These are phyloP conservation scores for Umbelopsis ramanniana DNA, from an alignment of 192 early-diverging fungal genomes.

Conservation along the genomic window DNA sequence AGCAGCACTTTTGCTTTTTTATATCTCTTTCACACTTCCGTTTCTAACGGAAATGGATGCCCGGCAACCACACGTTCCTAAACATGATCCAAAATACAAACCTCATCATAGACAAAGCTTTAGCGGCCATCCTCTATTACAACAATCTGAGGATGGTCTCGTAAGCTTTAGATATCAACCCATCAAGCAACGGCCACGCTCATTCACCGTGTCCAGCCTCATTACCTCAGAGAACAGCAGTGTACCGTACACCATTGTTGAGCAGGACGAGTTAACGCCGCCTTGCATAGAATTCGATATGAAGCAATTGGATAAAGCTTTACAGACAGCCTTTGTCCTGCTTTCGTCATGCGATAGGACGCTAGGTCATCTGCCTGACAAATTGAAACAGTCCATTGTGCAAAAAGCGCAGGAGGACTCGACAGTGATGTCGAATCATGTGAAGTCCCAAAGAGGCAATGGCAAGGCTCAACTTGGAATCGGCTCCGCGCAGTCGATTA, in stretches of 20 bases:
- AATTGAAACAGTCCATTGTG: conserved; percentile 2
- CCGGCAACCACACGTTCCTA: too few relatives aligned
- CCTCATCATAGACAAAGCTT: too few relatives aligned
- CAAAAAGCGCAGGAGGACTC: conserved; percentile 7
- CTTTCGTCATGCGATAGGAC: conserved; percentile 8
- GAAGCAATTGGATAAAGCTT: conserved; percentile 13
- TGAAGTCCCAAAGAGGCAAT: conserved; percentile 6
- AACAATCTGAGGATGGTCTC: neutral
- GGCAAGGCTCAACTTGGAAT: neutral
- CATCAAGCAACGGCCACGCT: neutral
- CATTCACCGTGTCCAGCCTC: neutral
- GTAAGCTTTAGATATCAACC: neutral
- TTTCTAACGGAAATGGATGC: too few relatives aligned
- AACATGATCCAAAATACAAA: too few relatives aligned
- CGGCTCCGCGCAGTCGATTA: neutral
- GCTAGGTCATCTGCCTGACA: conserved; percentile 10
- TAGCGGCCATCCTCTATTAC: neutral
- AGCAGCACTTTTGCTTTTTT: too few relatives aligned
- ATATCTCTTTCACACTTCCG: too few relatives aligned
- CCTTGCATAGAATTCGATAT: neutral
- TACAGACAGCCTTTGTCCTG: neutral
- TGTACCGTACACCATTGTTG: neutral
- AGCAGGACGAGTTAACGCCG: neutral
- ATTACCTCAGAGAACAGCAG: neutral
- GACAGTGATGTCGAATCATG: neutral